A percentile compares a stretch with the other conserved stretches of the same genome.
These are phyloP conservation scores for Scheffersomyces stipitis DNA, from an alignment of 805 yeast species.

Conservation along the genomic window DNA sequence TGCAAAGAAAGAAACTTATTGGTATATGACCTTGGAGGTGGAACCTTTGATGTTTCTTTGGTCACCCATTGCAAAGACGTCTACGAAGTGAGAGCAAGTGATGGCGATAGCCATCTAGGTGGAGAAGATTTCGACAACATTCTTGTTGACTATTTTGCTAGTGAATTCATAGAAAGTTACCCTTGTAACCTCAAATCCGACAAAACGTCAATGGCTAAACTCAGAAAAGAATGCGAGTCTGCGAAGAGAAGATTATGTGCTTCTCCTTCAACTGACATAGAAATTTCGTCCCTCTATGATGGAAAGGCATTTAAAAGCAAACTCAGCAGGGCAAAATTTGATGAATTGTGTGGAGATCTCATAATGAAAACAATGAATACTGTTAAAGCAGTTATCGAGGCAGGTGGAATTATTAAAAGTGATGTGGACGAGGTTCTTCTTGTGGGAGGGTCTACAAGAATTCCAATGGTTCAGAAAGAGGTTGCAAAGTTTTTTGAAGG, in stretches of 20 bases:
- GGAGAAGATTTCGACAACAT: constrained; percentile 95
- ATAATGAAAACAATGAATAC: constrained; percentile 95
- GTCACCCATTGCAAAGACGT: constrained; percentile 89
- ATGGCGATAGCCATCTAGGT: constrained; percentile 97
- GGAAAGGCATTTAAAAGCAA: constrained; percentile 96
- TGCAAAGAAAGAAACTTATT: constrained; percentile 85
- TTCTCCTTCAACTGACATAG: constrained; percentile 93
- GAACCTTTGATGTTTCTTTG: constrained; percentile 91
- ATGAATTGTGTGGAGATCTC: constrained; percentile 89
- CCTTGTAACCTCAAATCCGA: constrained; percentile 78
- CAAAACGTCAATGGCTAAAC: constrained; percentile 84
- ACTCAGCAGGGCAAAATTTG: constrained; percentile 95
- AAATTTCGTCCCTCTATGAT: constrained; percentile 91
- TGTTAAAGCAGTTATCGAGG: constrained; percentile 92
- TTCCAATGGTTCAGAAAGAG: constrained; percentile 95
- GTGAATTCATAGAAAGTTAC: constrained; percentile 94
- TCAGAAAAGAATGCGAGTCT: constrained; percentile 97
- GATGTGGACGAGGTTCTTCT: constrained; percentile 93
- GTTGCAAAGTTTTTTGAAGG: constrained; percentile 89
- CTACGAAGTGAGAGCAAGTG: constrained; percentile 88
- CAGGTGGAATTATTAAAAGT: constrained; percentile 81
- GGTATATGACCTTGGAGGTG: constrained; percentile 96
- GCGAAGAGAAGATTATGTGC: constrained; percentile 96
- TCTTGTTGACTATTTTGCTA: constrained; percentile 82
- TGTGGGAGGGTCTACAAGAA: constrained; percentile 99